Base-by-base conservation (phyloP, 139 green algal species). In the Tetradesmus lagerheimii region DNA sequence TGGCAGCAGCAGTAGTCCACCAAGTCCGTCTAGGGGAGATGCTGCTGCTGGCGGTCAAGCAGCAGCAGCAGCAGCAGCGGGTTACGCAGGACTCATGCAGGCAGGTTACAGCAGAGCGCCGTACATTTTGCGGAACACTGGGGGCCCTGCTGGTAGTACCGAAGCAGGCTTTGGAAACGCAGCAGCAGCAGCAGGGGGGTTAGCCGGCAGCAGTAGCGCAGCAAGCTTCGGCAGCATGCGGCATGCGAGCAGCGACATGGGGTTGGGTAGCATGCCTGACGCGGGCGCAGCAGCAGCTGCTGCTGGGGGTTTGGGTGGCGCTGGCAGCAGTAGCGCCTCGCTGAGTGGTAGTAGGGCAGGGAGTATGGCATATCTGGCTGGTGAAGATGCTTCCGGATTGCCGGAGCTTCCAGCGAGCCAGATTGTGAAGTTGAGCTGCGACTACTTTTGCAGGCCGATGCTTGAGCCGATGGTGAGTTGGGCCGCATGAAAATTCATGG, bases 371-470 rank as follows among this genome's bases (percentile, higher is more conserved):
- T 38, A 66, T 34, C 5, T 80, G 75, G 75, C 34, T 25, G 31
- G 78, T 66, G n/a, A 84, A 78, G 47, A 81, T 85, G 43, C 77
- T 14, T 15, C 82, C 64, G 2, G 78, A 27, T 29, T 83, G 53
- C 45, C 66, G 1, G 74, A 89, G 35, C 89, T 95, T 29, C 95
- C 96, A 0, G 76, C 85, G 14, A 96, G 93, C 9, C 80, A 91
- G 25, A 92, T 98, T 37, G 97, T 97, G 88, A 71, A 71, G 45
- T 79, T 90, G 27, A 93, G 85, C 57, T 95, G 92, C 67, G 91
- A 97, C 14, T 91, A 95, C 83, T 98, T 98, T 91, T 94, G 91
- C 41, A 91, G 95, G 81, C 95, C 95, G 3, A 92, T 97, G 91
- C 91, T 98, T 74, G 93, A 96, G 88, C 94, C 96, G 16, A 90